Evolutionary conservation across 768 basidiomycete genomes (phyloP).

Genomic region (Gloeostereum incarnatum): DNA sequence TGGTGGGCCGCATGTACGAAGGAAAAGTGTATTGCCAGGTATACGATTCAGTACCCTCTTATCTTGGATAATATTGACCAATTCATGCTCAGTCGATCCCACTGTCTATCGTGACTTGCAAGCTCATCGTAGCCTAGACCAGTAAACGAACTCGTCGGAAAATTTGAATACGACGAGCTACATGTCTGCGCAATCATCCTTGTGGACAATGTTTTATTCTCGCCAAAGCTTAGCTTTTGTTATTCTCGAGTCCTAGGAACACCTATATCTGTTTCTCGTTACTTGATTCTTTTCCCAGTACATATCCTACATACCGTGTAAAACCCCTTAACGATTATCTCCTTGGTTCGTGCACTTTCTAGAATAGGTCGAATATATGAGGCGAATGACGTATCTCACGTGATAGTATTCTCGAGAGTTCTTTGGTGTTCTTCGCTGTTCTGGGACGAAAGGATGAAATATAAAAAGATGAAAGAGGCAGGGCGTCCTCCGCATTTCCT

Average conservation of each 20-base stretch:
- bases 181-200: too few relatives aligned
- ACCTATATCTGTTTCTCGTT: not conserved
- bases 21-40: slow-evolving; percentile 95
- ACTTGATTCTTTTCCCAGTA: not conserved
- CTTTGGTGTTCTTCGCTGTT: too few relatives aligned
- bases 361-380: not conserved
- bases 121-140: slow-evolving; percentile 77
- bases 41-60: too few relatives aligned
- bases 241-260: not conserved
- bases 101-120: slow-evolving; percentile 83
- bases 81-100: slow-evolving; percentile 59
- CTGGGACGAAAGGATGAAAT: not conserved
- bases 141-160: too few relatives aligned
- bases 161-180: too few relatives aligned
- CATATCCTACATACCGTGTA: too few relatives aligned
- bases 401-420: too few relatives aligned
- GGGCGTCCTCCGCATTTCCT: not conserved
- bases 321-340: too few relatives aligned
- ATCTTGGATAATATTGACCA: slow-evolving; percentile 11
- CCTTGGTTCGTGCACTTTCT: too few relatives aligned
- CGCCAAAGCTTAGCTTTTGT: slow-evolving; percentile 1
- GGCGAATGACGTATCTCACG: not conserved
- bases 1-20: slow-evolving; percentile 72
- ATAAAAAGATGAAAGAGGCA: not conserved
- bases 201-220: too few relatives aligned